Evolutionary conservation across 495 filamentous ascomycete genomes (phyloP), one percentile per base, ranked within the genome.

Genomic region (Neurospora tetrasperma): DNA sequence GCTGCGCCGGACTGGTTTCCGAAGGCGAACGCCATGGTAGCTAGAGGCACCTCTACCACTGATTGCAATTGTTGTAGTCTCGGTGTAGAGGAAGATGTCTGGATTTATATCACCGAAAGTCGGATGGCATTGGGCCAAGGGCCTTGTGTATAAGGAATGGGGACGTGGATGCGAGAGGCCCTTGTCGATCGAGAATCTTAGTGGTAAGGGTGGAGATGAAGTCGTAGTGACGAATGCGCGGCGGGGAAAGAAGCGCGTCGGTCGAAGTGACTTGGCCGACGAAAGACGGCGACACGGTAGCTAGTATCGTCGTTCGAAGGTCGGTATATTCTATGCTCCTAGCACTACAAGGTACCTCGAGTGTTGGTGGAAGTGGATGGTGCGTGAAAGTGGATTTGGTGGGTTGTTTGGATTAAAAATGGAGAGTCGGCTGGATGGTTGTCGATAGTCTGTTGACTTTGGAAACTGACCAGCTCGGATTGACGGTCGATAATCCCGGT

Each of bases 1-100:
- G 70, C 80, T 70, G 79, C 82, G 77, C 78, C 80, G 41, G 75
- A 71, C 74, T 79, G 69, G 72, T 78, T 83, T 71, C 77, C 79
- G 71, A 90, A 89, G 78, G 84, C 83, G 80, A 94, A 94, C 12
- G 92, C 88, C 91, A 94, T 95, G 75, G 80, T 66, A 66, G 54
- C 27, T 66, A 4, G 23, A 31, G 23, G 27, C 35, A 16, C 27
- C 54, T 66, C 27, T 66, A 66, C 27, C 54, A 66, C 54, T 66
- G 54, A 66, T 14, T 66, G 54, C 14, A 31, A 31, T 31, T 35
- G 27, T 18, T 66, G 27, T 66, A 35, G 54, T 35, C 27, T 18
- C 12, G 14, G 54, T 62, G 27, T 35, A 35, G 23, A 31, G 23
- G 11, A 62, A 12, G 54, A 62, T 8, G 0, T 62, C 16, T 18